phyloP scores from a whole-genome alignment of 352 stramenopile species.

The Thalassiosira sp. region DNA sequence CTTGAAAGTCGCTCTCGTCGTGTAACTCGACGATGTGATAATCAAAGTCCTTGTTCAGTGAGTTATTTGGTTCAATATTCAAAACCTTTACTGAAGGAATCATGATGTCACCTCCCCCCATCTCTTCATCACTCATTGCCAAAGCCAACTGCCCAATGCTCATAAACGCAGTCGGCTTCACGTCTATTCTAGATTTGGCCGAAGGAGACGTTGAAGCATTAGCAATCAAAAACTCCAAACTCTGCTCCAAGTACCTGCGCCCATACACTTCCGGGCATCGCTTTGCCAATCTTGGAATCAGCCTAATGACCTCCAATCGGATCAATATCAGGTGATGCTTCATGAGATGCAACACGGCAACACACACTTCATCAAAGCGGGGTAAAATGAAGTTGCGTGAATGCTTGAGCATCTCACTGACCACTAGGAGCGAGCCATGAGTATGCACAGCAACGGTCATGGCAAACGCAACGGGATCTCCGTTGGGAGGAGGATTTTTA shows the following conservation, averaged over 20 bases:
- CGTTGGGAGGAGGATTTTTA: constrained; percentile 9
- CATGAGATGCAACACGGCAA: constrained; percentile 91
- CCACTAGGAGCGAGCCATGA: constrained; percentile 94
- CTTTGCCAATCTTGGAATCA: constrained; percentile 92
- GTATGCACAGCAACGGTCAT: constrained; percentile 17
- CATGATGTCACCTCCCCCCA: constrained; percentile 78
- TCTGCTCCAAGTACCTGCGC: constrained; percentile 87
- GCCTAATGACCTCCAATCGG: constrained; percentile 80
- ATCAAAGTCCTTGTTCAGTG: constrained; percentile 28
- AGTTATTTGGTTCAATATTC: constrained; percentile 17
- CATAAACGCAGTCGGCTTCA: constrained; percentile 87
- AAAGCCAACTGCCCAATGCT: constrained; percentile 91
- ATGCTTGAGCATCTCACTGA: constrained; percentile 92
- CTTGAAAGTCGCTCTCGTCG: constrained; percentile 64
- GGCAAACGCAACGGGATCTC: constrained; percentile 1
- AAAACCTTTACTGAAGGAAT: constrained; percentile 79
- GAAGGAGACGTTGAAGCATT: constrained; percentile 39
- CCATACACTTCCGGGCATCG: constrained; percentile 92
- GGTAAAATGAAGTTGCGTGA: constrained; percentile 96
- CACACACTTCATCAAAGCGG: constrained; percentile 93
- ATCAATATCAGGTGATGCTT: constrained; percentile 90
- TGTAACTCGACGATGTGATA: constrained; percentile 70
- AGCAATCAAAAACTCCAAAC: constrained; percentile 75
- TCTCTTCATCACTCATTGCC: constrained; percentile 88
- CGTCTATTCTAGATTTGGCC: constrained; percentile 65